Conservation (phyloP, 2,329 filamentous ascomycete genomes). For the Apiospora hydei region DNA sequence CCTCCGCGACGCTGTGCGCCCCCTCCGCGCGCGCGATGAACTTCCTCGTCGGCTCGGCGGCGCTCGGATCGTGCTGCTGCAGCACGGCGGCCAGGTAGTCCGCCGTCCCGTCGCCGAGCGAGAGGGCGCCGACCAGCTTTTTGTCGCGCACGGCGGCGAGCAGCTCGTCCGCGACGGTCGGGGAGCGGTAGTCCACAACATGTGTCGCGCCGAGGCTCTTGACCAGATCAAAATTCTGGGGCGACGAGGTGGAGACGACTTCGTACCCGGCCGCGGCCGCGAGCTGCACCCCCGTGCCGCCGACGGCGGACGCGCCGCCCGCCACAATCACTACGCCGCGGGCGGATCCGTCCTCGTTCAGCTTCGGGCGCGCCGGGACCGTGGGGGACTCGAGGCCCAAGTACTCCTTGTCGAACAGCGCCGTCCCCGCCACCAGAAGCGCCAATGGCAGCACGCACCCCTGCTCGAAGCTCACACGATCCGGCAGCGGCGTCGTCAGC, state of each 20-base stretch:
- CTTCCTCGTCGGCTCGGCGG: background rate
- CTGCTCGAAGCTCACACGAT: conserved; percentile 20
- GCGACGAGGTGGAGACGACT: conserved; percentile 22
- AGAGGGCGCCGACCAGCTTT: background rate
- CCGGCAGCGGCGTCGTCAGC: conserved; percentile 18
- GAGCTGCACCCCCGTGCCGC: conserved; percentile 28
- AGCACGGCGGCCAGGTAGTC: background rate
- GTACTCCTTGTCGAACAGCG: conserved; percentile 27
- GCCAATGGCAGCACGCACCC: conserved; percentile 29
- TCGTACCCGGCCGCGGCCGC: conserved; percentile 23
- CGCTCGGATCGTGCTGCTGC: background rate
- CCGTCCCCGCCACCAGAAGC: conserved; percentile 28
- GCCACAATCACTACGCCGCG: conserved; percentile 23
- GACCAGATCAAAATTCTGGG: conserved; percentile 40
- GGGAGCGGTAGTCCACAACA: conserved; percentile 43
- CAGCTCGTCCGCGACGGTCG: conserved; percentile 8
- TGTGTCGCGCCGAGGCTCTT: conserved; percentile 44
- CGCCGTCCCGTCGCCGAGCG: conserved; percentile 11
- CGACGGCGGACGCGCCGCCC: conserved; percentile 27
- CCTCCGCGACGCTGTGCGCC: conserved; percentile 5
- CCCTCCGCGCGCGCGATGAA: background rate
- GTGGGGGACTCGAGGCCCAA: conserved; percentile 27
- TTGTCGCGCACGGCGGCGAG: background rate
- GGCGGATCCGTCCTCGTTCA: conserved; percentile 24
- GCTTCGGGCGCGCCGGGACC: conserved; percentile 19